Evolutionary conservation across 139 green algal species (phyloP).

Genomic region (Gonium pectorale): DNA sequence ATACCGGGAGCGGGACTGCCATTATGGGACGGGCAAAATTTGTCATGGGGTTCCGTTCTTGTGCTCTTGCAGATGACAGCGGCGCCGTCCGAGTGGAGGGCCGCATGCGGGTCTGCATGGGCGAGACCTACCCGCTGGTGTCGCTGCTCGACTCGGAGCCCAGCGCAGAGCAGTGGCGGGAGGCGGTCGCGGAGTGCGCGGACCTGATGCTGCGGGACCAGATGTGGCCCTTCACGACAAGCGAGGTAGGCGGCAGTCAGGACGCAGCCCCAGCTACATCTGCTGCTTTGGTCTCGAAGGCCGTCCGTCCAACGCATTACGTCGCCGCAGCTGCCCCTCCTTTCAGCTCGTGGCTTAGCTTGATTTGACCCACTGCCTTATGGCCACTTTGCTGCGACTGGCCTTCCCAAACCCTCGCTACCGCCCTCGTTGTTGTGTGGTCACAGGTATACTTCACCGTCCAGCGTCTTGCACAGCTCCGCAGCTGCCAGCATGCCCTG

Average conservation of each 20-base stretch:
- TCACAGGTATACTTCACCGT: background rate
- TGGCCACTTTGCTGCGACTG: too few relatives aligned
- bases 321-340: background rate
- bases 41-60: too few relatives aligned
- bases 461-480: background rate
- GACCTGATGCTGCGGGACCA: background rate
- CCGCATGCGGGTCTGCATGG: background rate
- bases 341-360: background rate
- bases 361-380: too few relatives aligned
- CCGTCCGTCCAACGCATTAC: too few relatives aligned
- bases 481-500: background rate
- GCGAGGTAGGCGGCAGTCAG: too few relatives aligned
- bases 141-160: background rate
- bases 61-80: background rate
- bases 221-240: background rate
- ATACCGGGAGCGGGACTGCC: too few relatives aligned
- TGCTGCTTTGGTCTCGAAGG: too few relatives aligned
- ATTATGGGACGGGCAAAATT: too few relatives aligned
- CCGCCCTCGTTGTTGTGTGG: background rate
- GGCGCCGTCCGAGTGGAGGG: background rate
- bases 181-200: background rate
- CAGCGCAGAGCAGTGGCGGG: background rate
- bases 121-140: background rate
- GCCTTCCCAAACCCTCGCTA: too few relatives aligned
- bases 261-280: too few relatives aligned